These are phyloP conservation scores for Ambrosia hybrid DNA, from an alignment of 140 eudicot species.

Conservation along the genomic window DNA sequence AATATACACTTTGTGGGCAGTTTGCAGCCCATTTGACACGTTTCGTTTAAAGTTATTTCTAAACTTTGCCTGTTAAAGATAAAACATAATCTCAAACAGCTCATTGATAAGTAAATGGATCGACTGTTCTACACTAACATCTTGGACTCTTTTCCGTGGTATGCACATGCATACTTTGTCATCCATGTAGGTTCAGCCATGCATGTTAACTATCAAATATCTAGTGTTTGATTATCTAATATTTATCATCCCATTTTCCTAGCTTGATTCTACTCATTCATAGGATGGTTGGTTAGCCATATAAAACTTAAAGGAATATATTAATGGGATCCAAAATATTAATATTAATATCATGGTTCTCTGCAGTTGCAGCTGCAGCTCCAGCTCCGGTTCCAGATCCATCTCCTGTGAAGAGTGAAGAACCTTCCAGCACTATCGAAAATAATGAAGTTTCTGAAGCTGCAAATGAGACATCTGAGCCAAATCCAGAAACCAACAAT, in stretches of 20 bases:
- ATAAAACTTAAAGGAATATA: background rate
- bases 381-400: slow-evolving; percentile 19
- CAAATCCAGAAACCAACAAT: slow-evolving; percentile 37
- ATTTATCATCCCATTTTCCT: background rate
- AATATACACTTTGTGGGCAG: background rate
- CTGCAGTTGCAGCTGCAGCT: slow-evolving; percentile 29
- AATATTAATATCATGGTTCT: background rate
- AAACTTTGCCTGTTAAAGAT: background rate
- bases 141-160: too few relatives aligned
- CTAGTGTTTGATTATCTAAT: slow-evolving; percentile 3
- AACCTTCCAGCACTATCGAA: slow-evolving; percentile 16
- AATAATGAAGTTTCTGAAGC: slow-evolving; percentile 32
- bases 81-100: background rate
- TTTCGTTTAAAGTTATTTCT: background rate
- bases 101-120: background rate
- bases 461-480: slow-evolving; percentile 33
- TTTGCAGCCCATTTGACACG: background rate
- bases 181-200: too few relatives aligned
- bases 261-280: slow-evolving; percentile 6
- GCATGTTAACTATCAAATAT: too few relatives aligned
- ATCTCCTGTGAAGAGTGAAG: slow-evolving; percentile 43
- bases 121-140: too few relatives aligned
- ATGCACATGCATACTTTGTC: background rate
- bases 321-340: background rate
- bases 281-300: background rate